A percentile compares a stretch with the other conserved stretches of the same genome.
phyloP scores from a whole-genome alignment of 2,329 filamentous ascomycete species.

The Madurella fahalii region DNA sequence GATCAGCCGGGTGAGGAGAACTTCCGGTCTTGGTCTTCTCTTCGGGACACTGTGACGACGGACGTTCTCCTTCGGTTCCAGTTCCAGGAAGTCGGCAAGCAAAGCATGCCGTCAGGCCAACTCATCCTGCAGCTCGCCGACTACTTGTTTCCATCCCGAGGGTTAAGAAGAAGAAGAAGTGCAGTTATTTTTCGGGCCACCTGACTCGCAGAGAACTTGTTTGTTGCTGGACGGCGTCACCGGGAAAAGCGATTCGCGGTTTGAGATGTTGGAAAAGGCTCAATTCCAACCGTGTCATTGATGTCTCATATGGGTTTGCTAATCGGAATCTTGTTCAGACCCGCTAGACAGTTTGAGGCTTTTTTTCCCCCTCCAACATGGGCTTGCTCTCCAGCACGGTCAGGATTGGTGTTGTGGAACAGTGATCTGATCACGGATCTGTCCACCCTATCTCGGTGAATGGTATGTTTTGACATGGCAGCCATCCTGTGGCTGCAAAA shows the following conservation, averaged over 20 bases:
- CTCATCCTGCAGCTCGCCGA: not conserved
- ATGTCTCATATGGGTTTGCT: conserved; percentile 11
- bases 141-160: not conserved
- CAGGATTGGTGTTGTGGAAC: too few species aligned
- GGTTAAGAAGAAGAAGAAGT: not conserved
- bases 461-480: too few species aligned
- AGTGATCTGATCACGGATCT: too few species aligned
- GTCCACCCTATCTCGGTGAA: too few species aligned
- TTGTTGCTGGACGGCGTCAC: not conserved
- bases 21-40: not conserved
- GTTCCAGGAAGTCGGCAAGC: not conserved
- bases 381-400: too few species aligned
- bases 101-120: not conserved
- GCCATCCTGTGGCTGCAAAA: too few species aligned
- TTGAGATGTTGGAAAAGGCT: not conserved
- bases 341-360: not conserved
- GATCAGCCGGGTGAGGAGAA: not conserved
- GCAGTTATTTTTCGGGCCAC: not conserved
- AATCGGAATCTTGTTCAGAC: not conserved
- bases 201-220: not conserved
- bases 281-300: conserved; percentile 5
- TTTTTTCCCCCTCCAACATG: not conserved
- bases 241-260: not conserved
- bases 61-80: not conserved
- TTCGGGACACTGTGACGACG: not conserved